These are phyloP conservation scores for Oryza meridionalis DNA, from an alignment of 176 grass and related monocot genomes.

Conservation along the genomic window DNA sequence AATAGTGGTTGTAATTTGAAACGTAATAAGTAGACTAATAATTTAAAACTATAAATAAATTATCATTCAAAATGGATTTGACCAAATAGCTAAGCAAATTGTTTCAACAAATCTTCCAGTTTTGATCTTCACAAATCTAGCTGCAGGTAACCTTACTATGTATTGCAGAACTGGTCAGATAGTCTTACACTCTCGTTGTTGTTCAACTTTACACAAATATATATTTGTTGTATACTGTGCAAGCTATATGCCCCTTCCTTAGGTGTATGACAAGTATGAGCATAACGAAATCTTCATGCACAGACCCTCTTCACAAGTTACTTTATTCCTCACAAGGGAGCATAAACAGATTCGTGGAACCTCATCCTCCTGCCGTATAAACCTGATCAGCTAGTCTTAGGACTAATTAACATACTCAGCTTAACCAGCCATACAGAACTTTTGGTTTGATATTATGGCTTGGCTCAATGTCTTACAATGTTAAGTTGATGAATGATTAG, in stretches of 20 bases:
- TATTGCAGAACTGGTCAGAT: no score
- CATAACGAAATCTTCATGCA: no score
- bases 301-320: not conserved
- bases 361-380: not conserved
- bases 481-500: not conserved
- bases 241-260: no score
- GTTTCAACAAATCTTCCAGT: no score
- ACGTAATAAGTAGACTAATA: not conserved
- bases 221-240: no score
- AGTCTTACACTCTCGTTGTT: no score
- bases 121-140: no score
- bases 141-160: no score
- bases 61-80: not conserved
- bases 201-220: no score
- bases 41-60: not conserved
- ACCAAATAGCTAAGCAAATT: no score
- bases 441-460: not conserved
- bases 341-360: not conserved
- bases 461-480: not conserved
- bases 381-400: not conserved
- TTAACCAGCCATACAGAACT: not conserved
- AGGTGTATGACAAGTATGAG: no score
- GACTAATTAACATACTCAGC: not conserved
- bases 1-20: not conserved
- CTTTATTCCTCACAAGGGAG: not conserved